Base-by-base conservation (phyloP, 202 grass and related monocot species). In the Schoenoplectus tabernaemontani region DNA sequence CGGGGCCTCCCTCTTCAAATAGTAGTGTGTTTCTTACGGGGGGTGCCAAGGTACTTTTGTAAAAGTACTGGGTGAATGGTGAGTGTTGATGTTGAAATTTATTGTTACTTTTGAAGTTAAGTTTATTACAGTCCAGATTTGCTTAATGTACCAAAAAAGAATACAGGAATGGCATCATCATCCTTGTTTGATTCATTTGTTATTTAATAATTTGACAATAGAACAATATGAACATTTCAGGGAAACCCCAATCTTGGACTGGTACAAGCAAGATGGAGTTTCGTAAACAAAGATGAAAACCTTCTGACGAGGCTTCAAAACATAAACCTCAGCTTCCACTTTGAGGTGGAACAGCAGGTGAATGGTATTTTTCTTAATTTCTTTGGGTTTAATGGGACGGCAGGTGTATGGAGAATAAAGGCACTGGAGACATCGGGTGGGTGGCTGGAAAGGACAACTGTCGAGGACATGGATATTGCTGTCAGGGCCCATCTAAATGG, bases 381-480 rank as follows among this genome's bases (percentile, higher is more conserved):
- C 79, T 93, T 93, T 67, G 91, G 91, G 16, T 93, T 93, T 37
- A 93, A 93, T 33, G 91, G 91, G 81, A 93, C 91, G 58, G 91
- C 91, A 5, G 91, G 91, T 9, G 88, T 93, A 7, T 93, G 91
- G 91, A 91, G 91, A 77, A 91, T 93, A 65, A 84, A 89, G 71
- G 91, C 91, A 57, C 78, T 93, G 17, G 91, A 93, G 69, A 89
- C 86, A 7, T 93, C 91, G 2, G 91, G 91, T 38, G 91, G 91
- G 23, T 93, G 91, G 91, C 84, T 93, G 0, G 88, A 91, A 81
- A 88, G 88, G 64, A 91, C 91, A 36, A 93, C 88, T 0, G 88
- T 93, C 3, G 91, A 93, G 80, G 88, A 93, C 73, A 93, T 93
- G 91, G 91, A 91, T 48, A 91, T 93, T 1, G 91, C 91, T 32